A percentile compares a stretch with the other conserved stretches of the same genome.
phyloP scores from a whole-genome alignment of 2,329 filamentous ascomycete species.

The Nakataea oryzae region DNA sequence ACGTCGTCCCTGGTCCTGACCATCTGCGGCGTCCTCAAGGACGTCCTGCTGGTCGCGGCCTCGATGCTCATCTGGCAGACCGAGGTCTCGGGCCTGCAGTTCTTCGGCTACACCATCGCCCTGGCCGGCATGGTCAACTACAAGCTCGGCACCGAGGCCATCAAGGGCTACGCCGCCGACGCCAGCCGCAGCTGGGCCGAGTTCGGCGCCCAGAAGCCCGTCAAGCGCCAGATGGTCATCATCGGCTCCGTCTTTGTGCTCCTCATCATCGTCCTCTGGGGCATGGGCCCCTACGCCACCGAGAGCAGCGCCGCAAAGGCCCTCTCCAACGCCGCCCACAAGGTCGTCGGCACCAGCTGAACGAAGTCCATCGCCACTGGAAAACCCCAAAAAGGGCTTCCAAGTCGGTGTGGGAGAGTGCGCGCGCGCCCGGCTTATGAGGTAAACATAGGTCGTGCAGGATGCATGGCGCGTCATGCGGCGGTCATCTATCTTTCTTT shows the following conservation, averaged over 20 bases:
- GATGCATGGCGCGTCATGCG: not conserved
- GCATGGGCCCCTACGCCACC: conserved; percentile 51
- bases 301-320: conserved; percentile 42
- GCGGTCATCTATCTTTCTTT: not conserved
- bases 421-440: too few species aligned
- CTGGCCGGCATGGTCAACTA: conserved; percentile 74
- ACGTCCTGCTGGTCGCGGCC: conserved; percentile 69
- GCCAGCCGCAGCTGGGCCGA: conserved; percentile 74
- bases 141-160: conserved; percentile 73
- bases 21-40: conserved; percentile 79
- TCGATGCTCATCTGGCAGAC: conserved; percentile 78
- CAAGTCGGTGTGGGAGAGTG: too few species aligned
- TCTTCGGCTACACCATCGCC: conserved; percentile 76
- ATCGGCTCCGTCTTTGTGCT: conserved; percentile 50
- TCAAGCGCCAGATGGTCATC: conserved; percentile 67
- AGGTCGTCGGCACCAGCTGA: conserved; percentile 27
- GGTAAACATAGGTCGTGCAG: not conserved
- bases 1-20: conserved; percentile 80
- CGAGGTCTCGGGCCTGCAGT: conserved; percentile 63
- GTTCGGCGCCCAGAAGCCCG: conserved; percentile 67
- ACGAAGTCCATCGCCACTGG: too few species aligned
- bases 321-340: conserved; percentile 35
- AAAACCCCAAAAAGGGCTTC: too few species aligned
- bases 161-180: conserved; percentile 69
- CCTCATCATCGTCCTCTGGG: conserved; percentile 56